These are phyloP conservation scores for Telopea speciosissima DNA, from an alignment of 177 flowering plant genomes.

Conservation along the genomic window DNA sequence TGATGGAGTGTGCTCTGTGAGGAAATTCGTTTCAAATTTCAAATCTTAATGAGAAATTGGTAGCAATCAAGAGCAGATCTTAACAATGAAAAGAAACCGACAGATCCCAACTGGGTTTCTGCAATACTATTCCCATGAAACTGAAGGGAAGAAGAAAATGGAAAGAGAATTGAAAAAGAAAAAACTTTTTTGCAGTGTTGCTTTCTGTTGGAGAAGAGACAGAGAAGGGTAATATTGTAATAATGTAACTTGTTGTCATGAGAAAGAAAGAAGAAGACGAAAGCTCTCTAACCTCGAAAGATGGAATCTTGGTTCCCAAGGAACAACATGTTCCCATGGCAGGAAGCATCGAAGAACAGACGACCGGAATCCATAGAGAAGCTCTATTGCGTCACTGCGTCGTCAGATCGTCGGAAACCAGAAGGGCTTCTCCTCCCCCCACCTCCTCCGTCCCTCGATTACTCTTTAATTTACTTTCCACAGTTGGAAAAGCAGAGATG, in stretches of 20 bases:
- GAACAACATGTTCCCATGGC: slow-evolving; percentile 54
- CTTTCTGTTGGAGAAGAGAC: no score
- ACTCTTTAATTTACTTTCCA: no score
- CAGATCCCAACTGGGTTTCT: background rate
- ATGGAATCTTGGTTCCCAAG: slow-evolving; percentile 38
- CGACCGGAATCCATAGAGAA: slow-evolving; percentile 49
- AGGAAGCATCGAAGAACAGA: slow-evolving; percentile 47
- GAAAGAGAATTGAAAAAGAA: background rate
- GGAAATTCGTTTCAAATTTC: no score
- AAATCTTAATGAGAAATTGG: no score
- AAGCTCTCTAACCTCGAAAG: slow-evolving; percentile 36
- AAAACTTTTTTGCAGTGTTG: no score
- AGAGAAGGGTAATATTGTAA: no score
- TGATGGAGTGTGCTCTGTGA: no score
- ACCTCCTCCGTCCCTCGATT: background rate
- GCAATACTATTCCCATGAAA: background rate
- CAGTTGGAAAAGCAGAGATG: no score
- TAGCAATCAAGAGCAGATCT: background rate
- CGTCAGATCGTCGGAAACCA: slow-evolving; percentile 16
- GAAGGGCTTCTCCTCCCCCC: background rate
- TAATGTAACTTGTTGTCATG: no score
- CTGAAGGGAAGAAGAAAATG: background rate
- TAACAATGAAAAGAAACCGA: background rate
- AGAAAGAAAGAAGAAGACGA: background rate
- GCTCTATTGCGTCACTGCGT: background rate